Evolutionary conservation across 2,329 filamentous ascomycete species (phyloP).

Genomic region (Aaosphaeria pasadenensis): DNA sequence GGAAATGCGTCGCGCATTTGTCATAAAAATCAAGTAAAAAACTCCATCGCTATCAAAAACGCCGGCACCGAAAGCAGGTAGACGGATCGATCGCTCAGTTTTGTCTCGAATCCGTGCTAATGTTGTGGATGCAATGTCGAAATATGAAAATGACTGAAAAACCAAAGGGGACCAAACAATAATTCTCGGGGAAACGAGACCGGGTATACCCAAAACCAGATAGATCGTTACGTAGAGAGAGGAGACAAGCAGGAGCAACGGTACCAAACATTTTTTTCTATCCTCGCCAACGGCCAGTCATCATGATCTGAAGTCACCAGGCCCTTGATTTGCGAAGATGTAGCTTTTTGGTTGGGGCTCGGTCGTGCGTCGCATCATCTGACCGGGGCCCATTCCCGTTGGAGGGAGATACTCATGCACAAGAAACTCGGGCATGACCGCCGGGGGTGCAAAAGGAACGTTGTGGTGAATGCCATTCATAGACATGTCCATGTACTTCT

Average conservation of each 20-base stretch:
- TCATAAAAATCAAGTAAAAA: too few species aligned
- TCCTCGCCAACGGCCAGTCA: slow-evolving; percentile 4
- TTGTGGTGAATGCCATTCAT: slow-evolving; percentile 29
- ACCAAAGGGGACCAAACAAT: background rate
- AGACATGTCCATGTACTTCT: slow-evolving; percentile 21
- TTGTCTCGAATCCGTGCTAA: too few species aligned
- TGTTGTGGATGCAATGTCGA: background rate
- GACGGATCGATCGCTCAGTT: too few species aligned
- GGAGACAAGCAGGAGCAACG: background rate
- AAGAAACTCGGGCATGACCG: slow-evolving; percentile 38
- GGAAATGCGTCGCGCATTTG: too few species aligned
- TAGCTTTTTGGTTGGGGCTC: slow-evolving; percentile 44
- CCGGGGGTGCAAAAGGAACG: slow-evolving; percentile 30
- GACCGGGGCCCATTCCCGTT: slow-evolving; percentile 33
- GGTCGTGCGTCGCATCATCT: slow-evolving; percentile 21
- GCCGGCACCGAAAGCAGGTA: too few species aligned
- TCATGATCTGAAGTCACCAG: slow-evolving; percentile 36
- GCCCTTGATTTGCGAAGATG: slow-evolving; percentile 48
- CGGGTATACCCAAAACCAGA: slow-evolving; percentile 11
- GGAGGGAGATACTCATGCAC: slow-evolving; percentile 49
- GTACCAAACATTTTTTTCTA: background rate
- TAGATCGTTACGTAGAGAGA: slow-evolving; percentile 3
- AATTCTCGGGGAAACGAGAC: slow-evolving; percentile 4
- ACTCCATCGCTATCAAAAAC: too few species aligned
- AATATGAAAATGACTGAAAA: background rate